Percentiles rank a stretch among this genome's conserved stretches.
Conservation (phyloP, 257 asterid genomes). For the Penstemon davidsonii region DNA sequence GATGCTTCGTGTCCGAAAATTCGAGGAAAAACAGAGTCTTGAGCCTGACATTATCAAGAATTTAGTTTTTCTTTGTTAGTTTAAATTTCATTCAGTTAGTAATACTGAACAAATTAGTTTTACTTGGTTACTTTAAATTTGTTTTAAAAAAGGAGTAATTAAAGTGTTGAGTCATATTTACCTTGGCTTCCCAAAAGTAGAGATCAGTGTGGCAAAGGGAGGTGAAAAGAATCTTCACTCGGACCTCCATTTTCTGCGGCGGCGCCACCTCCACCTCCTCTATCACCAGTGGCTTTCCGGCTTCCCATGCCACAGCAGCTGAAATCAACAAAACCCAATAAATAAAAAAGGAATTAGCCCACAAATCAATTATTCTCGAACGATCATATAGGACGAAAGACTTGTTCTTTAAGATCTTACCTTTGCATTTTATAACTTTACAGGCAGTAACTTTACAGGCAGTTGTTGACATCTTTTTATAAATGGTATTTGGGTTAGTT, state of each 20-base stretch:
- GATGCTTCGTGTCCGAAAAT: constrained; percentile 84
- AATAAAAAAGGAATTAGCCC: not conserved
- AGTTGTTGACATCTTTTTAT: constrained; percentile 46
- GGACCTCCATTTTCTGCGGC: constrained; percentile 76
- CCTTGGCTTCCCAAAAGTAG: constrained; percentile 87
- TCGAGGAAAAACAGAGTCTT: constrained; percentile 72
- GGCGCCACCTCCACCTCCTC: constrained; percentile 82
- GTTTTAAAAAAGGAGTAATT: too few relatives aligned
- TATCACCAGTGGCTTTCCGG: constrained; percentile 75
- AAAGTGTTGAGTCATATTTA: not conserved
- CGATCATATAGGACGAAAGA: not conserved
- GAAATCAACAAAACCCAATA: constrained; percentile 3
- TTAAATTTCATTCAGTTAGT: not conserved
- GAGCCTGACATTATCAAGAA: constrained; percentile 46
- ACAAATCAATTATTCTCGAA: not conserved
- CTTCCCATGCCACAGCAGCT: constrained; percentile 70
- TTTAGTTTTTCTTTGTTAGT: too few relatives aligned
- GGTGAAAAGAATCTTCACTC: constrained; percentile 65
- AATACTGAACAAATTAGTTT: too few relatives aligned
- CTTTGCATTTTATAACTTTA: constrained; percentile 69
- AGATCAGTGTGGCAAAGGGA: constrained; percentile 81
- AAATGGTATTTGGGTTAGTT: not conserved
- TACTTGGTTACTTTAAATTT: too few relatives aligned
- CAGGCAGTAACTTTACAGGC: constrained; percentile 56
- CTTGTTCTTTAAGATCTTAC: constrained; percentile 20